A percentile compares a stretch with the other conserved stretches of the same genome.
Evolutionary conservation across 139 green algal species (phyloP).

Genomic region (Dunaliella sp.): DNA sequence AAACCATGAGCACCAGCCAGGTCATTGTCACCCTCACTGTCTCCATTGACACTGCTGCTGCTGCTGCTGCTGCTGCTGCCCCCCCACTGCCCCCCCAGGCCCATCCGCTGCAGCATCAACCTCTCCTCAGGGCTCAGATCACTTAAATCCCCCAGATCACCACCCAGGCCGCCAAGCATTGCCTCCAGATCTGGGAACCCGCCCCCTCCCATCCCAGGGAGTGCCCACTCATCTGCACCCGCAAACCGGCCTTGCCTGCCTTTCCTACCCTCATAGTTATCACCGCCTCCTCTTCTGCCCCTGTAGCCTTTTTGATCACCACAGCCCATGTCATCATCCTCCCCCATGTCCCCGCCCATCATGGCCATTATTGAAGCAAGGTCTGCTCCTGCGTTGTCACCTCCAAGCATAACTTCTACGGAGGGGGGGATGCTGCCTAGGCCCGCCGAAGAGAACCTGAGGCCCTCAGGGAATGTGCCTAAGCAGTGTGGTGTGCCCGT

Average conservation of each 20-base stretch:
- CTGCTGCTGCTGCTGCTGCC: not conserved
- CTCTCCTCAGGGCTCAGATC: not conserved
- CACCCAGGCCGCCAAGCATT: not conserved
- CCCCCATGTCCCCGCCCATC: not conserved
- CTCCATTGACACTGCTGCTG: not conserved
- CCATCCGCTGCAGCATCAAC: not conserved
- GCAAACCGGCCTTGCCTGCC: too few relatives aligned
- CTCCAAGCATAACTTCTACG: slow-evolving; percentile 21
- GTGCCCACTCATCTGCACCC: too few relatives aligned
- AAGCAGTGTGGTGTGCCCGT: too few relatives aligned
- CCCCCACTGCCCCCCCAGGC: not conserved
- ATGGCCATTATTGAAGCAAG: not conserved
- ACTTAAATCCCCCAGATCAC: not conserved
- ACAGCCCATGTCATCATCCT: too few relatives aligned
- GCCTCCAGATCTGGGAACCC: too few relatives aligned
- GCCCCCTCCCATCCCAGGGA: too few relatives aligned
- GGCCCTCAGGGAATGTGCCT: slow-evolving; percentile 49
- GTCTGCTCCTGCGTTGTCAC: not conserved
- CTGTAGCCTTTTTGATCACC: too few relatives aligned
- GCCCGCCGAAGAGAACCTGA: slow-evolving; percentile 46
- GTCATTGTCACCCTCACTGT: not conserved
- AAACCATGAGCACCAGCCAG: too few relatives aligned
- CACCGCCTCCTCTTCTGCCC: not conserved
- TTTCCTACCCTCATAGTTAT: too few relatives aligned
- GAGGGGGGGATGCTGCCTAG: slow-evolving; percentile 38